Base-by-base conservation (phyloP, 1,139 yeast genomes). In the Arxiozyma slooffiae region DNA sequence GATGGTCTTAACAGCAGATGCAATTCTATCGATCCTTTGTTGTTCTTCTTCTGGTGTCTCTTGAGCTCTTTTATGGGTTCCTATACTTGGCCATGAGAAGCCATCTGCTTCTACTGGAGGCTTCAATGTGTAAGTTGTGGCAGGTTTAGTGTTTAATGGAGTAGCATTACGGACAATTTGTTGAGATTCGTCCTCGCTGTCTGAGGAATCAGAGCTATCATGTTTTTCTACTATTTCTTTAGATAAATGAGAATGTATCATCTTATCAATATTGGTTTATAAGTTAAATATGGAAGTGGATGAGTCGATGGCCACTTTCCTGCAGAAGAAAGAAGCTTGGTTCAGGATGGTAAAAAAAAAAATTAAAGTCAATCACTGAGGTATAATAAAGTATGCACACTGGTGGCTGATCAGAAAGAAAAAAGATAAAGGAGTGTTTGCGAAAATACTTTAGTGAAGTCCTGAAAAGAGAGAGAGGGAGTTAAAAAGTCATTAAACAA, bases 91-190 rank as follows among this genome's bases (percentile, higher is more conserved):
- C 96, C 96, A 89, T 39, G 96, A 87, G 48, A 89, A 76, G 0
- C 96, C 97, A 67, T 89, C 96, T 48, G 77, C 80, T 63, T 89
- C 96, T 43, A 89, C 84, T 7, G 96, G 94, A 1, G 96, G 92
- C 56, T 81, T 82, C 49, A 83, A 68, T 1, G 95, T 85, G 64
- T 82, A 85, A 36, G 96, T 95, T 5, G 90, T 81, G 0, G 90
- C 88, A 1, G 87, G 88, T 60, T 92, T 74, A 3, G 89, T 84
- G 59, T 80, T 85, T 54, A 82, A 71, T 20, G 94, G 75, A 1
- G 73, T 68, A 18, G 38, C 38, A 42, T 42, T 30, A 21, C 45
- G 38, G 14, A 42, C 38, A 24, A 42, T 42, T 14, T 22, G 43
- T 41, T 41, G 43, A 16, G 34, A 23, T 1, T 41, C 43, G 17